These are phyloP conservation scores for Ceratobasidium sp. DNA, from an alignment of 1,284 basidiomycete species.

Conservation along the genomic window DNA sequence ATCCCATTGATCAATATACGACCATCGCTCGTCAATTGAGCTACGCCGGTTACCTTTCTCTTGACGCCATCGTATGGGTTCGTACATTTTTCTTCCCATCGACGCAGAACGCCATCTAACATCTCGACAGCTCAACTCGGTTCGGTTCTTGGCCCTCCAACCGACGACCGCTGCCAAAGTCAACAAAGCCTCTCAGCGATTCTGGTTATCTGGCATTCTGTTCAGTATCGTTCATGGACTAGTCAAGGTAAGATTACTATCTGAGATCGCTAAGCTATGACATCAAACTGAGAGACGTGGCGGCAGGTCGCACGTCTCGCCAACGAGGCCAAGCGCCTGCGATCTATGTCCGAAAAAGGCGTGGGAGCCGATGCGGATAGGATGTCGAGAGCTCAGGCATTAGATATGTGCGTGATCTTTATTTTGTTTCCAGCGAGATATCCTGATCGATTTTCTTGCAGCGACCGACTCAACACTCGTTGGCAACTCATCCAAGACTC, in stretches of 20 bases:
- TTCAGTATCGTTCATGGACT: constrained; percentile 79
- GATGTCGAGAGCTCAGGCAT: constrained; percentile 70
- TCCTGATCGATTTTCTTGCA: constrained; percentile 55
- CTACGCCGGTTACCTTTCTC: constrained; percentile 90
- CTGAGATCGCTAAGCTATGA: background rate
- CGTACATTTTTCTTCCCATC: constrained; percentile 52
- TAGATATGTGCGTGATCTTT: constrained; percentile 66
- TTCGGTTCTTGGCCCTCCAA: constrained; percentile 77
- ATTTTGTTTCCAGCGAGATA: constrained; percentile 36
- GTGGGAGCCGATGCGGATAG: constrained; percentile 76
- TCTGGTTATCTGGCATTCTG: constrained; percentile 92
- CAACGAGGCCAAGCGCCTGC: constrained; percentile 68
- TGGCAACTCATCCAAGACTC: constrained; percentile 85
- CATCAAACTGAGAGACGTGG: background rate
- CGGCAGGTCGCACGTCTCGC: constrained; percentile 70
- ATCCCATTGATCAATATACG: constrained; percentile 80
- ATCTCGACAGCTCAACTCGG: constrained; percentile 68
- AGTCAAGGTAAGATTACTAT: constrained; percentile 70
- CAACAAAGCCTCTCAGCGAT: constrained; percentile 80
- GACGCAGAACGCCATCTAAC: background rate
- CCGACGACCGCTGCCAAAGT: constrained; percentile 77
- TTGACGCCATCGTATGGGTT: constrained; percentile 89
- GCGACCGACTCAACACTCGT: constrained; percentile 73
- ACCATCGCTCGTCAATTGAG: constrained; percentile 88
- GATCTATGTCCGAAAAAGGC: constrained; percentile 69